These are phyloP conservation scores for Aspergillus carlsbadensis DNA, from an alignment of 495 filamentous ascomycete genomes.

Conservation along the genomic window DNA sequence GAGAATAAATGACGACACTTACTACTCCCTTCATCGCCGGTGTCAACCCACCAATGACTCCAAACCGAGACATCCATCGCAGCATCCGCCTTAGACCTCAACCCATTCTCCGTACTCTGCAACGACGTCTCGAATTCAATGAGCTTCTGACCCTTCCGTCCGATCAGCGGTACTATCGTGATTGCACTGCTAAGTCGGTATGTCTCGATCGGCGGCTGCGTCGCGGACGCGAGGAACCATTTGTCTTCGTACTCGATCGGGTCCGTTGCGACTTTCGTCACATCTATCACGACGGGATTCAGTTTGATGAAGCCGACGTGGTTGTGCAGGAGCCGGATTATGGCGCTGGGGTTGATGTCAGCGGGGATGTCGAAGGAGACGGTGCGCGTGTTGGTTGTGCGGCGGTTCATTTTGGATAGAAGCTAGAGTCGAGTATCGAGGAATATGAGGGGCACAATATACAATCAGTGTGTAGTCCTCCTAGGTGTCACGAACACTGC, in stretches of 20 bases:
- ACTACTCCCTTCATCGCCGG: too few relatives aligned
- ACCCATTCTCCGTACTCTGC: not conserved
- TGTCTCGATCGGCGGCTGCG: conserved; percentile 1
- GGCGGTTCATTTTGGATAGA: not conserved
- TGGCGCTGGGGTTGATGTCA: not conserved
- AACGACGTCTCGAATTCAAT: conserved; percentile 3
- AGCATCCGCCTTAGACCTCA: conserved; percentile 3
- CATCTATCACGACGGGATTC: not conserved
- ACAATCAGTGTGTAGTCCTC: too few relatives aligned
- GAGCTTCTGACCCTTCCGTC: not conserved
- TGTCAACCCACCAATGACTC: not conserved
- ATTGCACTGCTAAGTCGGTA: not conserved
- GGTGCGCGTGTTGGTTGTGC: conserved; percentile 1
- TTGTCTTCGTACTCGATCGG: conserved; percentile 1
- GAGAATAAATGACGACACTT: too few relatives aligned
- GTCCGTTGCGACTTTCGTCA: not conserved
- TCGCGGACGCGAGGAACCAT: conserved; percentile 1
- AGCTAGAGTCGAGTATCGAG: too few relatives aligned
- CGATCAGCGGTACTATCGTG: not conserved
- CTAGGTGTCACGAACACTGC: too few relatives aligned
- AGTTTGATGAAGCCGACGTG: not conserved
- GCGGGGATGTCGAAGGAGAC: conserved; percentile 1
- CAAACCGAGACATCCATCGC: not conserved
- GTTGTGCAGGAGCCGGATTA: conserved; percentile 1
- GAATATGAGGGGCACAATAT: too few relatives aligned